Conservation (phyloP, 2,329 filamentous ascomycete genomes). For the Setomelanomma holmii region DNA sequence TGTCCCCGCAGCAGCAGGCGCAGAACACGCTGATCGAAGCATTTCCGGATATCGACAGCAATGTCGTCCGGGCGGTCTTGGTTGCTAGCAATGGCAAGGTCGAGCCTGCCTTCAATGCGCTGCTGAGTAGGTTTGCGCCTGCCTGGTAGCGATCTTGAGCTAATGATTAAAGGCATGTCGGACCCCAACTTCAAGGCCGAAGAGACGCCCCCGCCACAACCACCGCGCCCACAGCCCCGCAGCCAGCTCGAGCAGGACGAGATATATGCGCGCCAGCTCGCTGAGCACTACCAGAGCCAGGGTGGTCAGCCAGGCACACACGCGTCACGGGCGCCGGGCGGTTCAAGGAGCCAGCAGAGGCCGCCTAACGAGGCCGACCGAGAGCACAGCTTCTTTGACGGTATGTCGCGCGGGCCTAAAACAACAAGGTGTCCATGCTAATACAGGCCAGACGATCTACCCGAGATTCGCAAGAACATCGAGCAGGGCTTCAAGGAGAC, state of each 20-base stretch:
- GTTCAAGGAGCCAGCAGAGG: conserved; percentile 54
- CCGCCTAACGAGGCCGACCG: conserved; percentile 65
- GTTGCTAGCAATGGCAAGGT: conserved; percentile 84
- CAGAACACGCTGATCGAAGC: conserved; percentile 90
- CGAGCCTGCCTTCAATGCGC: conserved; percentile 93
- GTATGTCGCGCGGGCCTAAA: conserved; percentile 47
- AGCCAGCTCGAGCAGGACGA: conserved; percentile 91
- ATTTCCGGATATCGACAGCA: conserved; percentile 81
- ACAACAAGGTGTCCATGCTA: background rate
- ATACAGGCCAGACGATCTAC: conserved; percentile 76
- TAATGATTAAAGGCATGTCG: conserved; percentile 56
- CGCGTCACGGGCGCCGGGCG: background rate
- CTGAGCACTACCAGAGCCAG: conserved; percentile 78
- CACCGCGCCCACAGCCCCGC: conserved; percentile 77
- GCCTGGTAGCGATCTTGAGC: background rate
- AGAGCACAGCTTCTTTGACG: conserved; percentile 90
- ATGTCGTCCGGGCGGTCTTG: conserved; percentile 87
- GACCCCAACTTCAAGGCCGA: conserved; percentile 60
- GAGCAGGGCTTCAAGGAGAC: conserved; percentile 95
- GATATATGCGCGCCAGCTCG: conserved; percentile 87
- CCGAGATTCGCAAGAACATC: conserved; percentile 89
- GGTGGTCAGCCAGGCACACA: conserved; percentile 14
- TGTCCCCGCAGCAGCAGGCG: conserved; percentile 82
- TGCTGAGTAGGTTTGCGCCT: conserved; percentile 69
- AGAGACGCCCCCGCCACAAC: conserved; percentile 72